phyloP scores from a whole-genome alignment of 148 eudicot genomes.

The Amaranthus hypochondriacus region DNA sequence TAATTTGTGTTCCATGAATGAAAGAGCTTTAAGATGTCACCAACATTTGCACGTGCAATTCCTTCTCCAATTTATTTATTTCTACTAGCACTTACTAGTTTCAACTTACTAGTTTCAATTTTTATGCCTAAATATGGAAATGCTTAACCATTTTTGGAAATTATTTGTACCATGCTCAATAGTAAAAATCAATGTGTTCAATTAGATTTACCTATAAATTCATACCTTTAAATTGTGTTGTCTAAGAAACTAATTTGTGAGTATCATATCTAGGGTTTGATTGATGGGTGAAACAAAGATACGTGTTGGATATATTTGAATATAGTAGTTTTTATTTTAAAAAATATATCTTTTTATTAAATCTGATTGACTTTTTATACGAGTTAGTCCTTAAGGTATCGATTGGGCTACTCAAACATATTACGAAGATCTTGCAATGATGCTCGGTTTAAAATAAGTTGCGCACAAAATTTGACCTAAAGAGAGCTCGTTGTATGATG shows the following conservation, averaged over 20 bases:
- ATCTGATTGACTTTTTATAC: too few species aligned
- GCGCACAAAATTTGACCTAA: too few species aligned
- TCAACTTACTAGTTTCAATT: slow-evolving; percentile 23
- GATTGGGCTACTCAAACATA: too few species aligned
- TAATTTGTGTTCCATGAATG: background rate
- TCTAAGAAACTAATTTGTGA: background rate
- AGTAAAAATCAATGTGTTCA: background rate
- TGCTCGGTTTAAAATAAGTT: too few species aligned
- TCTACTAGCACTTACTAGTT: slow-evolving; percentile 2
- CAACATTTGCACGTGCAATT: slow-evolving; percentile 14
- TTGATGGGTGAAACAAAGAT: background rate
- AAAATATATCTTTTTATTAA: too few species aligned
- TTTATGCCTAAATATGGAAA: slow-evolving; percentile 8
- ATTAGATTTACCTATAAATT: background rate
- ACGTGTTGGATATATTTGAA: background rate
- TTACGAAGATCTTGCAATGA: too few species aligned
- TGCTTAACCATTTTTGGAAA: background rate
- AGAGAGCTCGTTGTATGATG: too few species aligned
- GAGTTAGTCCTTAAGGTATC: too few species aligned
- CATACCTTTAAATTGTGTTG: background rate
- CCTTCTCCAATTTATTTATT: background rate
- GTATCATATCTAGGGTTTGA: background rate
- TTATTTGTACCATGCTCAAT: background rate
- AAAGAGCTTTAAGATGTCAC: background rate
- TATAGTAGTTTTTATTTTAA: background rate